Evolutionary conservation across 2,329 filamentous ascomycete species (phyloP), one percentile per base, ranked within the genome.

Genomic region (Huntiella decipiens): DNA sequence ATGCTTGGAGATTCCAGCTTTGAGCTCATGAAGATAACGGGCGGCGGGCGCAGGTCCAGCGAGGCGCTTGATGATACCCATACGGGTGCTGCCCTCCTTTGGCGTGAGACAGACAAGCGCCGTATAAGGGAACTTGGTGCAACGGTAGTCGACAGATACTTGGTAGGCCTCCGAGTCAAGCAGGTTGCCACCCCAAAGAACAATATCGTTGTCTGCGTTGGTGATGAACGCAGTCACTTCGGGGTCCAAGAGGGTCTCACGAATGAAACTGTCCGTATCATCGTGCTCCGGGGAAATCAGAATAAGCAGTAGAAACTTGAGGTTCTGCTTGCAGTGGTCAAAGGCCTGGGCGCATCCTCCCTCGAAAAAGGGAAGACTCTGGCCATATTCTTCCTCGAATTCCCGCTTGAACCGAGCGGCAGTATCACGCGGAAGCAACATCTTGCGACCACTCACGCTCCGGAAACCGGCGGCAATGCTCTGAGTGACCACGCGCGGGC

Each of bases 151-250:
- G 10, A 74, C 72, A n/a, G 86, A 77, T 36, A 95, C 85, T 59
- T 95, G 86, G 60, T 92, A 96, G 4, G 88, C 84, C 63, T 98
- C 91, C 3, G 85, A 81, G 58, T 98, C 91, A 52, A 86, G 75
- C 1, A 96, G 81, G 54, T 86, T 94, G 40, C 91, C 91, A 36
- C 81, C 85, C 91, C 91, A 98, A 2, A 98, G 62, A 33, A 96
- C 66, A 28, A 95, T 73, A 56, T 88, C 82, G 60, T 86, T 86
- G 32, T 68, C 62, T 1, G 82, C 74, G 50, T 88, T 73, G 52
- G 76, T 79, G 54, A 96, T 61, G 55, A 85, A 93, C 4, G 69
- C 64, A 8, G 78, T 68, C 3, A 95, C 77, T 38, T 87, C 79
- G 1, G 74, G 72, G 1, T 79, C 71, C 5, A 95, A 71, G 0